Evolutionary conservation across 805 yeast genomes (phyloP).

Genomic region (Candida tibetensis): DNA sequence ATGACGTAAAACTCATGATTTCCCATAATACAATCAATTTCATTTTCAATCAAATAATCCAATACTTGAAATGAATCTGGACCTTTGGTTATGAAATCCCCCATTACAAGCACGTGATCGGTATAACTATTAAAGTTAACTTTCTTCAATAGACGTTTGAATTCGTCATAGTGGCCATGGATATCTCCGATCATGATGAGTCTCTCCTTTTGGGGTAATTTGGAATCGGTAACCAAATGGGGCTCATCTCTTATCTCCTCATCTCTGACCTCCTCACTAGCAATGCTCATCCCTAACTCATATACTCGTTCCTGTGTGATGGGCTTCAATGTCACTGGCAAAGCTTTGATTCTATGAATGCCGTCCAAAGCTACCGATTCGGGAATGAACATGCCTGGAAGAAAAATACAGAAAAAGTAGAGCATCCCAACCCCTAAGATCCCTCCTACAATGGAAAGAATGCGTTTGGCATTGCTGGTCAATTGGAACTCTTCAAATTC

Average conservation of each 20-base stretch:
- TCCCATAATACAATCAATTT: conserved; percentile 76
- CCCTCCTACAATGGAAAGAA: conserved; percentile 12
- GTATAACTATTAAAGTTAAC: conserved; percentile 41
- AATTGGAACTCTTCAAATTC: conserved; percentile 14
- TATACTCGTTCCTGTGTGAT: conserved; percentile 13
- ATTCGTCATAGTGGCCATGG: conserved; percentile 70
- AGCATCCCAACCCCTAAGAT: conserved; percentile 15
- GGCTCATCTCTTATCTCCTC: conserved; percentile 6
- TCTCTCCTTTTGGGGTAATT: conserved; percentile 33
- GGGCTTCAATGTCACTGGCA: conserved; percentile 27
- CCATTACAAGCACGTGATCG: conserved; percentile 69
- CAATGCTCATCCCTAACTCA: conserved; percentile 14
- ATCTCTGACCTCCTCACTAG: conserved; percentile 4
- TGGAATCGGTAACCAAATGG: background rate
- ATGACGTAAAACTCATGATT: conserved; percentile 81
- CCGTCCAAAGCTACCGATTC: conserved; percentile 23
- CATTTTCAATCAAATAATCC: conserved; percentile 50
- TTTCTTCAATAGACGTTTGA: conserved; percentile 52
- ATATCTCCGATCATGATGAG: conserved; percentile 80
- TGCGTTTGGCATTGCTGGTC: conserved; percentile 13
- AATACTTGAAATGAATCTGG: conserved; percentile 68
- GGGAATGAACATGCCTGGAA: conserved; percentile 38
- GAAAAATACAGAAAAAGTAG: conserved; percentile 29
- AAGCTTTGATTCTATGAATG: conserved; percentile 22
- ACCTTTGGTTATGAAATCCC: conserved; percentile 87